Conservation (phyloP, 139 green algal genomes). For the Pleodorina starrii region DNA sequence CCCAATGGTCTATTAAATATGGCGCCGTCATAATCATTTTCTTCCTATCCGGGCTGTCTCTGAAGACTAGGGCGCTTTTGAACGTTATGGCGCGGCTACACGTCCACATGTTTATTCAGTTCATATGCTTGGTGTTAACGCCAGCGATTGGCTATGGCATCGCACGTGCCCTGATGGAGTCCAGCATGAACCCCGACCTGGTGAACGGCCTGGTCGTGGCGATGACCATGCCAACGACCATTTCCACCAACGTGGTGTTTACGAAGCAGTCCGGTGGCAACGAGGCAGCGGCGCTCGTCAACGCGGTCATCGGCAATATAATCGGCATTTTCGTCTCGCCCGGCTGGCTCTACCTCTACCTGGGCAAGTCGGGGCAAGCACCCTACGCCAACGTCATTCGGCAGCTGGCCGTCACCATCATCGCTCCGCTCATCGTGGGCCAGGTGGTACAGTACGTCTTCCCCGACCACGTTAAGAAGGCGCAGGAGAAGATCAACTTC, state of each 20-base stretch:
- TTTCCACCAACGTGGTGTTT: slow-evolving; percentile 68
- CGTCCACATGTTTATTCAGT: slow-evolving; percentile 61
- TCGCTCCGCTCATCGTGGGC: slow-evolving; percentile 60
- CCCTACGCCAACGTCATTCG: slow-evolving; percentile 44
- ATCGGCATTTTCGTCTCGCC: slow-evolving; percentile 68
- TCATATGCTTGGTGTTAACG: slow-evolving; percentile 53
- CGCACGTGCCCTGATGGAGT: neutral
- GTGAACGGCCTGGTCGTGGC: slow-evolving; percentile 60
- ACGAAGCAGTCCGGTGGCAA: slow-evolving; percentile 60
- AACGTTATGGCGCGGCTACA: slow-evolving; percentile 45
- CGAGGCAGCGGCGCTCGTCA: slow-evolving; percentile 61
- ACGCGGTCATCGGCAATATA: slow-evolving; percentile 67
- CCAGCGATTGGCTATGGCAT: slow-evolving; percentile 60
- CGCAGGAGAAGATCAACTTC: slow-evolving; percentile 56
- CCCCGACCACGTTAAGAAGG: slow-evolving; percentile 21
- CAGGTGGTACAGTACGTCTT: slow-evolving; percentile 59
- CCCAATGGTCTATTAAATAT: slow-evolving; percentile 65
- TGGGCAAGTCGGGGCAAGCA: slow-evolving; percentile 47
- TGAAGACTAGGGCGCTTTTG: slow-evolving; percentile 61
- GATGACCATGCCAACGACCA: slow-evolving; percentile 66
- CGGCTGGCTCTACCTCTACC: slow-evolving; percentile 53
- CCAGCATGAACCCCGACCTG: slow-evolving; percentile 44
- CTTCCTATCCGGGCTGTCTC: slow-evolving; percentile 54
- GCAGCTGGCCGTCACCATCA: slow-evolving; percentile 59
- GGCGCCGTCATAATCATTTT: slow-evolving; percentile 70